Evolutionary conservation across 2,329 filamentous ascomycete genomes (phyloP), one percentile per base, ranked within the genome.

Genomic region (Myotisia sp.): DNA sequence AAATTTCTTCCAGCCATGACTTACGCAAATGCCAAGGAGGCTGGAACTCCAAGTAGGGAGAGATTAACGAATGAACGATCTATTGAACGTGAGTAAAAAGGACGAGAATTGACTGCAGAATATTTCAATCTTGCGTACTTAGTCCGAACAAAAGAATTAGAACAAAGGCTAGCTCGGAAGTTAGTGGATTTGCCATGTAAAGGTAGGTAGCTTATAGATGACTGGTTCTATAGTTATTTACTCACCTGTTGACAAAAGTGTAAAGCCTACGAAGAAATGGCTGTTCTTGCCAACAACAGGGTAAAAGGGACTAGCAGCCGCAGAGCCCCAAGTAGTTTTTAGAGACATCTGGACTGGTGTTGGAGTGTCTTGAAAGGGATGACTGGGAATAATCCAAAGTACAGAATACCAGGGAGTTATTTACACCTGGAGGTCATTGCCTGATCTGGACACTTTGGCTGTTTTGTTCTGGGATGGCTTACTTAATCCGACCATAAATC

Each of bases 281-380:
- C 66, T 76, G 52, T 76, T 71, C 66, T 95, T 95, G 56, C 71
- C 71, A 50, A 95, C 64, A 38, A 74, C 56, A 42, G 87, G 85
- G 48, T 76, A 62, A 65, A 90, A 95, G 43, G 85, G 83, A 65
- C 75, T 81, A 70, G 75, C 74, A 61, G 81, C 74, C 65, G 86
- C 82, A 70, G 83, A 81, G 70, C 92, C 79, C 87, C 87, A 95
- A 65, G 92, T 71, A 60, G 90, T 76, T 63, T 79, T 76, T 60
- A 92, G 67, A 68, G 81, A 83, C 64, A 66, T 66, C 51, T 52
- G 52, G 42, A 37, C 39, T n/a, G n/a, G n/a, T n/a, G n/a, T n/a
- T n/a, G n/a, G n/a, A n/a, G n/a, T n/a, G n/a, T n/a, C n/a, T n/a
- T n/a, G n/a, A n/a, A n/a, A n/a, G n/a, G n/a, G n/a, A n/a, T n/a